Evolutionary conservation across 179 eudicot genomes (phyloP), one percentile per base, ranked within the genome.

Genomic region (Nepenthes alata): DNA sequence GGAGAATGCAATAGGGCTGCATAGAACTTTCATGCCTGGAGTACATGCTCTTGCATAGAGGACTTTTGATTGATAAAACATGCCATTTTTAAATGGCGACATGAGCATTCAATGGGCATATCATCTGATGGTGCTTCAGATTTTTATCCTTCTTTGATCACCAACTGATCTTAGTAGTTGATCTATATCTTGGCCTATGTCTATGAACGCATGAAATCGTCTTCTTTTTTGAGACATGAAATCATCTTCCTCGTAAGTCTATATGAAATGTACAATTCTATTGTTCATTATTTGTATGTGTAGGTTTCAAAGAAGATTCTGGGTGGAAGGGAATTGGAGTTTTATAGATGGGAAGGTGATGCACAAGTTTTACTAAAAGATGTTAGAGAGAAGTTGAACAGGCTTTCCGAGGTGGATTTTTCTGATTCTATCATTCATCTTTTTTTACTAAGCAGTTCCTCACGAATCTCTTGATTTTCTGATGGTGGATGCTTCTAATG

Each of bases 241-340:
- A 12, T 7, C 12, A 7, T 47, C 12, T 47, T 8, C 8, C 8
- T 47, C 1, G 51, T 0, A 7, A 25, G 25, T 25, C 25, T 25
- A 25, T 25, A 25, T 25, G 25, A 25, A 25, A 25, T 25, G 25
- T 25, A 25, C 25, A 25, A 25, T 25, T 25, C 25, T 25, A 25
- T 25, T 25, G 25, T 25, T 25, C 25, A 25, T 25, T 25, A 25
- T 25, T 25, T 25, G 25, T 25, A 25, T 25, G 53, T 34, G 38
- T 61, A 90, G 97, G 94, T 82, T 64, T 90, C 86, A 37, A 69
- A 79, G 59, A 88, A 72, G 71, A 76, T 88, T 61, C 58, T 88
- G 47, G 75, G 50, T 45, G 87, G 76, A 67, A 81, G 73, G 69
- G 83, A 85, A 61, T 57, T 88, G 80, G 83, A 83, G 71, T 78